phyloP scores from a whole-genome alignment of 139 green algal species.

The Asterochloris sp. region DNA sequence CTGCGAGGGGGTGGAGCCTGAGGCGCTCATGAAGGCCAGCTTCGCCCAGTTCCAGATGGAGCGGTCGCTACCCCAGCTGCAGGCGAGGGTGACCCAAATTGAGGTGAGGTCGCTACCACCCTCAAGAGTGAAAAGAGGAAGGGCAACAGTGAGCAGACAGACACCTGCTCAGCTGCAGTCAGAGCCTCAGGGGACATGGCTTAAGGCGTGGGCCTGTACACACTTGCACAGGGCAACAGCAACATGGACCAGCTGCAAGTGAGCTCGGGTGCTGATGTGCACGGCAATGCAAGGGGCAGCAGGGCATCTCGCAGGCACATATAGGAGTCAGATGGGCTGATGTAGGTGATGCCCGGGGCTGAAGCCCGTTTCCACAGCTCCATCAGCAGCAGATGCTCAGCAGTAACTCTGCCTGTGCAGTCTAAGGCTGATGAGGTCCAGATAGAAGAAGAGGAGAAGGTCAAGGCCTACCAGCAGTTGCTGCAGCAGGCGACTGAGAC shows the following conservation, averaged over 20 bases:
- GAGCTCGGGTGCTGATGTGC: too few relatives aligned
- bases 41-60: conserved; percentile 70
- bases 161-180: not conserved
- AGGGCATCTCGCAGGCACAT: too few relatives aligned
- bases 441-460: conserved; percentile 50
- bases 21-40: conserved; percentile 48
- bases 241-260: too few relatives aligned
- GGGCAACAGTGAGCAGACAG: too few relatives aligned
- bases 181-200: not conserved
- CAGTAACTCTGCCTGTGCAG: conserved; percentile 6
- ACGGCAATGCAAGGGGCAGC: too few relatives aligned
- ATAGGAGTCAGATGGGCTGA: too few relatives aligned
- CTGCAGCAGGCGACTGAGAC: conserved; percentile 41
- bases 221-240: too few relatives aligned
- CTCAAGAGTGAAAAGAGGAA: too few relatives aligned
- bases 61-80: conserved; percentile 53
- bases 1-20: conserved; percentile 42
- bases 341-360: not conserved
- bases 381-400: not conserved
- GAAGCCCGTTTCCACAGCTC: not conserved
- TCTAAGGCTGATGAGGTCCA: conserved; percentile 43
- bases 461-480: conserved; percentile 47
- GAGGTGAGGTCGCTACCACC: conserved; percentile 22
- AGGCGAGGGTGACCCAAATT: conserved; percentile 33
- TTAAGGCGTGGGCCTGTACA: not conserved